A percentile compares a stretch with the other conserved stretches of the same genome.
phyloP scores from a whole-genome alignment of 306 rosid genomes.

The Astragalus glycyphyllos region DNA sequence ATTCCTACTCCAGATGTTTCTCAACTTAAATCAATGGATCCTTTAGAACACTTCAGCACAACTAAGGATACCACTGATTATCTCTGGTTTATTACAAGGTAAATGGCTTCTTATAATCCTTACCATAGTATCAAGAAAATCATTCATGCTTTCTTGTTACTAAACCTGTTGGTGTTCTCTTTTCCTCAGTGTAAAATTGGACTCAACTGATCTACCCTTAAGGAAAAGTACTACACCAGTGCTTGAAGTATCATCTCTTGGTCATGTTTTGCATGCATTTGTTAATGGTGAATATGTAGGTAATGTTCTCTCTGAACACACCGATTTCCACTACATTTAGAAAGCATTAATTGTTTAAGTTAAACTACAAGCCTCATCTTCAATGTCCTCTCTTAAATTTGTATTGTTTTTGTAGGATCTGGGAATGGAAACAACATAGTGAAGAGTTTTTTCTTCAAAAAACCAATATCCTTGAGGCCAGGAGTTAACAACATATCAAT shows the following conservation, averaged over 20 bases:
- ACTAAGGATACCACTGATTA: constrained; percentile 31
- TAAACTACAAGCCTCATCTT: not conserved
- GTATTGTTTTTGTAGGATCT: constrained; percentile 14
- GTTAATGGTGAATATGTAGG: constrained; percentile 38
- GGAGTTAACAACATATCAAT: constrained; percentile 35
- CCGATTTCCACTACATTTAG: not conserved
- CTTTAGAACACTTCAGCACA: constrained; percentile 34
- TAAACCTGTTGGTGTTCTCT: constrained; percentile 7
- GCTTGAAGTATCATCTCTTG: constrained; percentile 31
- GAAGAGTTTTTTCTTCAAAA: constrained; percentile 26
- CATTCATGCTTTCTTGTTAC: not conserved
- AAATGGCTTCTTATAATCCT: not conserved
- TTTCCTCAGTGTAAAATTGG: constrained; percentile 26
- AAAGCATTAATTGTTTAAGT: not conserved
- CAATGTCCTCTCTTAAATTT: constrained; percentile 19
- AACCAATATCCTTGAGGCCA: constrained; percentile 29
- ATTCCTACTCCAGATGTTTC: constrained; percentile 27
- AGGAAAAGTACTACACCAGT: not conserved
- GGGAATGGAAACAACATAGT: constrained; percentile 11
- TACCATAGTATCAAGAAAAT: constrained; percentile 3
- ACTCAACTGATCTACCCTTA: not conserved
- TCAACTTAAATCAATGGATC: constrained; percentile 25
- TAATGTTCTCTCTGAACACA: constrained; percentile 24
- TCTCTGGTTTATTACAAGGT: constrained; percentile 35
- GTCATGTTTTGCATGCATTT: constrained; percentile 38